Evolutionary conservation across 495 filamentous ascomycete genomes (phyloP).

Genomic region (Aspergillus haitiensis): DNA sequence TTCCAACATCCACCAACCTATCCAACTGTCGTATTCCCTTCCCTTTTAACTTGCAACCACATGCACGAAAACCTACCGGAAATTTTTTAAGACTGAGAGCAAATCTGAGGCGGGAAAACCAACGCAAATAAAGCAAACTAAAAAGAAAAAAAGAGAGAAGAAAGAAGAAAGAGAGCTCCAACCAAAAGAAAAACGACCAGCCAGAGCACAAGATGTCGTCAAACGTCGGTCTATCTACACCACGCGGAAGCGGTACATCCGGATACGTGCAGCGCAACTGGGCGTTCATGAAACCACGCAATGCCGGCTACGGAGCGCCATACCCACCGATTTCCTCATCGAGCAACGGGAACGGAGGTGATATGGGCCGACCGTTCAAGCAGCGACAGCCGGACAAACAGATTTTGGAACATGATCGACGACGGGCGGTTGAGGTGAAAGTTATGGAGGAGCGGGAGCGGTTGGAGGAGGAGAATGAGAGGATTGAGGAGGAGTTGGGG

Average conservation of each 20-base stretch:
- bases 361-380: conserved; percentile 58
- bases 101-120: too few species aligned
- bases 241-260: conserved; percentile 90
- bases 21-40: too few species aligned
- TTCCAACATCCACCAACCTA: too few species aligned
- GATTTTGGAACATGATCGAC: conserved; percentile 90
- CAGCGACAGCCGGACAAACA: conserved; percentile 87
- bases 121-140: neutral
- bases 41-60: too few species aligned
- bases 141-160: neutral
- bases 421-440: conserved; percentile 84
- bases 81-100: too few species aligned
- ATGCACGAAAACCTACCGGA: too few species aligned
- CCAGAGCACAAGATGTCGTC: conserved; percentile 71
- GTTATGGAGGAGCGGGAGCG: conserved; percentile 87
- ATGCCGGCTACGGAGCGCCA: conserved; percentile 49
- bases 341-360: neutral
- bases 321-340: conserved; percentile 47
- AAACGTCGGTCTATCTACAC: conserved; percentile 96
- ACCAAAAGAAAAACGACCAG: conserved; percentile 3
- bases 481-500: conserved; percentile 32
- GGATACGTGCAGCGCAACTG: conserved; percentile 96
- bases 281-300: conserved; percentile 80
- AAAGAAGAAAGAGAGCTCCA: neutral
- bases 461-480: conserved; percentile 79